Conservation (phyloP, 2,329 filamentous ascomycete species). For the Niveomyces coronatus region DNA sequence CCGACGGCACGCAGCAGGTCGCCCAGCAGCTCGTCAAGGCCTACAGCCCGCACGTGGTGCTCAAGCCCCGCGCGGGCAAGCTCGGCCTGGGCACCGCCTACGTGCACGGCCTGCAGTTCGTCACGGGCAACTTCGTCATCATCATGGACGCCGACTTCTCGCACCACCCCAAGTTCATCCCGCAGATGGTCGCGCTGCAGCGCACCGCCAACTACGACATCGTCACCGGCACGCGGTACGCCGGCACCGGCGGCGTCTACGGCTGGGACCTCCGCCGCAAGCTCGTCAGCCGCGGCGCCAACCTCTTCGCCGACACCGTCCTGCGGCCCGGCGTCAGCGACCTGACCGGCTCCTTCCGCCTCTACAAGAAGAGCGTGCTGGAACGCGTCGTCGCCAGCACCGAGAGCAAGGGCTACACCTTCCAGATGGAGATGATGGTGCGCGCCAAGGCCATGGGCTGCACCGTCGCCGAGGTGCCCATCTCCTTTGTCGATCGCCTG, state of each 20-base stretch:
- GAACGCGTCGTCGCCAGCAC: constrained; percentile 84
- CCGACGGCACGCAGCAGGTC: constrained; percentile 86
- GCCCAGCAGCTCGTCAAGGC: constrained; percentile 82
- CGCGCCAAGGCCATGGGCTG: constrained; percentile 92
- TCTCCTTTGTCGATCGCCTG: constrained; percentile 88
- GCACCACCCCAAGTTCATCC: constrained; percentile 98
- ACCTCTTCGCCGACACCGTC: constrained; percentile 91
- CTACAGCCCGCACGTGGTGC: constrained; percentile 69
- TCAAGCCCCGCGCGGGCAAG: constrained; percentile 86
- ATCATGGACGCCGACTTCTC: constrained; percentile 99
- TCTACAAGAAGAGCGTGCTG: constrained; percentile 87
- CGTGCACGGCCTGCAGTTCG: constrained; percentile 86
- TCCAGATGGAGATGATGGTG: constrained; percentile 99
- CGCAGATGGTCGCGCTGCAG: constrained; percentile 81
- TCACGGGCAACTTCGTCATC: constrained; percentile 88
- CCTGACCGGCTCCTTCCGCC: constrained; percentile 83
- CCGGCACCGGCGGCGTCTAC: constrained; percentile 78
- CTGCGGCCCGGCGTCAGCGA: constrained; percentile 90
- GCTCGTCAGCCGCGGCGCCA: constrained; percentile 76
- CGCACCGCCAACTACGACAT: constrained; percentile 77
- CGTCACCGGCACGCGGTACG: constrained; percentile 91
- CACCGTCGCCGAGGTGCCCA: constrained; percentile 89
- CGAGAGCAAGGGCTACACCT: constrained; percentile 94
- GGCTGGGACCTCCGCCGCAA: constrained; percentile 94
- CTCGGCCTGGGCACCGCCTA: constrained; percentile 95